Base-by-base conservation (phyloP, 2,329 filamentous ascomycete genomes). In the Neoscytalidium dimidiatum region DNA sequence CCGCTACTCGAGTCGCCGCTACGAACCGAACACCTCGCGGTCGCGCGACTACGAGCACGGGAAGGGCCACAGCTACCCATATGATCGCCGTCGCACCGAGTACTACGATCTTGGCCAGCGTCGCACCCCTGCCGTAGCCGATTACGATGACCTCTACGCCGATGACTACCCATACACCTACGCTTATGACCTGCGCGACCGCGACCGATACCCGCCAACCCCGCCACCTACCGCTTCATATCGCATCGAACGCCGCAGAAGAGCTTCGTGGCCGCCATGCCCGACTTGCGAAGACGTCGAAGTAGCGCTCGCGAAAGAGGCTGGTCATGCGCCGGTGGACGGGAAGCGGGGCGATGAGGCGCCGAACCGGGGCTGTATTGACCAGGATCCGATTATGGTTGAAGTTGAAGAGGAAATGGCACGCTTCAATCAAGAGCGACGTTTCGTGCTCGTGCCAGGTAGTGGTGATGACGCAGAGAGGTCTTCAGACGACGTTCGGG, bases 201-300 rank as follows among this genome's bases (percentile, higher is more conserved):
- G 61, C 33, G 46, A 64, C 4, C 28, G 38, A 46, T 44, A 63
- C 62, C 62, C 41, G 29, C 63, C 63, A 17, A 46, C 44, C 17
- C 63, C 56, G n/a, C 48, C 63, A 5, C 63, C 57, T 17, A 46
- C 57, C 46, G 56, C 49, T 8, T 66, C 57, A 4, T 56, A 62
- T 41, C 64, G 57, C 48, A 26, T 68, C 67, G 66, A 72, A 17
- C 64, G 57, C n/a, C 63, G 53, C 23, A 31, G 35, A 11, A 21
- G 29, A 65, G 51, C 67, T 17, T 71, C 74, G 66, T 83, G 81
- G 72, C 88, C 89, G 5, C 90, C 89, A 1, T 81, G 82, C 19
- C 88, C 90, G 3, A 87, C 77, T 38, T 89, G 90, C 53, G 90
- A 94, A 74, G 90, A 93, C 72, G 6, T 56, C 23, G 90, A 92